Conservation (phyloP, 2,329 filamentous ascomycete species). For the Fusarium mundagurra region DNA sequence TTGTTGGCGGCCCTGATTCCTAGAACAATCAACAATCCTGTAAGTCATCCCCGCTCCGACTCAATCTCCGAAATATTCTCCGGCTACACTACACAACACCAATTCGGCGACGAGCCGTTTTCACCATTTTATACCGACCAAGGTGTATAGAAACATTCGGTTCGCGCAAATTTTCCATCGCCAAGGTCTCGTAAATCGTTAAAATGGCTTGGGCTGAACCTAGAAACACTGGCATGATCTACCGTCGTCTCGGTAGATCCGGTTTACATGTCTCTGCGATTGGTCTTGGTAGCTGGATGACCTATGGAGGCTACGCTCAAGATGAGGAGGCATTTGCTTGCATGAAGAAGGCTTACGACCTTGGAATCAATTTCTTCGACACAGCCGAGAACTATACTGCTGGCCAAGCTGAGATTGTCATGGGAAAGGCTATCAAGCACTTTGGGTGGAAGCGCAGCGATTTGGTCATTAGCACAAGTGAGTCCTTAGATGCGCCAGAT, state of each 20-base stretch:
- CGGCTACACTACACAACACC: background rate
- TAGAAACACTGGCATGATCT: conserved; percentile 56
- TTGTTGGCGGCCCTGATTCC: background rate
- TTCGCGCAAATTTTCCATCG: background rate
- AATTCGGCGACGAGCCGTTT: background rate
- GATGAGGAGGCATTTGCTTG: conserved; percentile 69
- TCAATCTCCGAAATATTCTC: conserved; percentile 41
- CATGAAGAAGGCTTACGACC: conserved; percentile 70
- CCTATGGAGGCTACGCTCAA: conserved; percentile 73
- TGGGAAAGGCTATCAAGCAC: conserved; percentile 69
- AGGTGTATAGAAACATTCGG: background rate
- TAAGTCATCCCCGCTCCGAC: conserved; percentile 32
- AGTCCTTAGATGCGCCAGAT: background rate
- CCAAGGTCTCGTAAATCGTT: conserved; percentile 2
- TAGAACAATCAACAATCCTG: background rate
- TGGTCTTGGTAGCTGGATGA: conserved; percentile 72
- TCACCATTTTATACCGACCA: background rate
- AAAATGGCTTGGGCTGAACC: conserved; percentile 57
- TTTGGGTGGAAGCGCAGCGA: conserved; percentile 70
- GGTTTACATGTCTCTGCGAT: conserved; percentile 75
- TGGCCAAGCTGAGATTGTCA: conserved; percentile 71
- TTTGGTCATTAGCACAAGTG: conserved; percentile 67
- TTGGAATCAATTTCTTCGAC: conserved; percentile 72
- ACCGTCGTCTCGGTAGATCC: conserved; percentile 57
- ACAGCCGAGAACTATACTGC: conserved; percentile 68